These are phyloP conservation scores for Clonostachys solani DNA, from an alignment of 2,329 filamentous ascomycete genomes.

Conservation along the genomic window DNA sequence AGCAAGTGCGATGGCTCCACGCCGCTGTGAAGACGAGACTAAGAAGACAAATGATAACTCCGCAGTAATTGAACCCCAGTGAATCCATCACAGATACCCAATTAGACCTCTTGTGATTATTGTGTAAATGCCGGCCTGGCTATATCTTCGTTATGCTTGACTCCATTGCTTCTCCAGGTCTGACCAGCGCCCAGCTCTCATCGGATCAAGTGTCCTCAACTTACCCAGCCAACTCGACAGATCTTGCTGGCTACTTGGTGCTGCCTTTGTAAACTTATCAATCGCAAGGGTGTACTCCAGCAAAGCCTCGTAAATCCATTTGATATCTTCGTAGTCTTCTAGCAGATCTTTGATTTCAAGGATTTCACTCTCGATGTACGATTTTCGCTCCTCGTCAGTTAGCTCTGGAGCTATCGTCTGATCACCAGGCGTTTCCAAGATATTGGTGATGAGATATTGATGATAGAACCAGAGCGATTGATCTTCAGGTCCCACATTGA, in stretches of 20 bases:
- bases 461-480: slow-evolving; percentile 98
- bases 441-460: slow-evolving; percentile 74
- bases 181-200: slow-evolving; percentile 71
- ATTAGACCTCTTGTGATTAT: not conserved
- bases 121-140: slow-evolving; percentile 12
- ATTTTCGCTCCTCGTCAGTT: slow-evolving; percentile 52
- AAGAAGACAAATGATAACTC: not conserved
- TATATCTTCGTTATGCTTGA: no score
- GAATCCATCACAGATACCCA: not conserved
- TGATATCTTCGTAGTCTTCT: slow-evolving; percentile 54
- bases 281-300: slow-evolving; percentile 66
- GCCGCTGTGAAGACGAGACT: not conserved
- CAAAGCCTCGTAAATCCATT: slow-evolving; percentile 87
- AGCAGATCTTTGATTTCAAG: slow-evolving; percentile 66
- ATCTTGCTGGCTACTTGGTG: slow-evolving; percentile 27
- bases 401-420: slow-evolving; percentile 63
- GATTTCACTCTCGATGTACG: slow-evolving; percentile 67
- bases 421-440: slow-evolving; percentile 43
- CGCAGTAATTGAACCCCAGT: not conserved
- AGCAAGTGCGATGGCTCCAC: slow-evolving; percentile 15
- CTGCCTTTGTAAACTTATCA: slow-evolving; percentile 32
- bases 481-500: slow-evolving; percentile 89
- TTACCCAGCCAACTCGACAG: slow-evolving; percentile 57
- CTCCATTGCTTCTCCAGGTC: slow-evolving; percentile 50
- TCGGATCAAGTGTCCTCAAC: slow-evolving; percentile 66